Base-by-base conservation (phyloP, 345 rosid genomes). In the Nephelium lappaceum region DNA sequence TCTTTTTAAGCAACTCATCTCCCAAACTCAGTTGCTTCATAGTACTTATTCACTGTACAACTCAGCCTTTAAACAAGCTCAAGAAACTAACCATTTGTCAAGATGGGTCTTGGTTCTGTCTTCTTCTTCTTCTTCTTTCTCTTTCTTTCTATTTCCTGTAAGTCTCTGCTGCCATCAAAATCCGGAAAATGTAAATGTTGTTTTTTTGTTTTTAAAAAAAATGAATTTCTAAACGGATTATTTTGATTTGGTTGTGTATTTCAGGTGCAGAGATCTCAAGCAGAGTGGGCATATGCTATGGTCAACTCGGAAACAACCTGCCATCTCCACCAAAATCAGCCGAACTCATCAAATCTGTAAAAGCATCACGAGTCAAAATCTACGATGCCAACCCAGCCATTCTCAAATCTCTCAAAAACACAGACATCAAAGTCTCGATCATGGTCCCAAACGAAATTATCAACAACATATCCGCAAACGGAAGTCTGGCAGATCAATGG, bases 251-350 rank as follows among this genome's bases (percentile, higher is more conserved):
- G 19, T 11, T 58, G 16, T 64, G 18, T 24, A 0, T 81, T 78
- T 69, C 84, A 86, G 91, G 77, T n/a, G 88, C 83, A 24, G 84
- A 86, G 80, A 75, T 86, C 82, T 85, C 96, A 4, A 83, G 77
- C 75, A 79, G 84, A 39, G 83, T 89, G 31, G 97, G 98, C 14
- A n/a, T 95, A 5, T 91, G 91, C 97, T 95, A 93, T 66, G 95
- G 93, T 10, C 89, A 88, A 77, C 86, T 90, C n/a, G 97, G 97
- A 4, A 84, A 90, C 88, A 81, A 93, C 80, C 92, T 93, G 39
- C 97, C 93, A 1, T 58, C 91, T 7, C 90, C 95, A 0, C 3
- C 85, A 0, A 70, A 79, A 15, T 82, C 97, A 0, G 81, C 86
- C 79, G 72, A 83, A 36, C 89, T 93, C 24, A 85, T 90, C 74